A percentile compares a stretch with the other conserved stretches of the same genome.
Evolutionary conservation across 2,329 filamentous ascomycete genomes (phyloP).

Genomic region (Aureobasidium sp.): DNA sequence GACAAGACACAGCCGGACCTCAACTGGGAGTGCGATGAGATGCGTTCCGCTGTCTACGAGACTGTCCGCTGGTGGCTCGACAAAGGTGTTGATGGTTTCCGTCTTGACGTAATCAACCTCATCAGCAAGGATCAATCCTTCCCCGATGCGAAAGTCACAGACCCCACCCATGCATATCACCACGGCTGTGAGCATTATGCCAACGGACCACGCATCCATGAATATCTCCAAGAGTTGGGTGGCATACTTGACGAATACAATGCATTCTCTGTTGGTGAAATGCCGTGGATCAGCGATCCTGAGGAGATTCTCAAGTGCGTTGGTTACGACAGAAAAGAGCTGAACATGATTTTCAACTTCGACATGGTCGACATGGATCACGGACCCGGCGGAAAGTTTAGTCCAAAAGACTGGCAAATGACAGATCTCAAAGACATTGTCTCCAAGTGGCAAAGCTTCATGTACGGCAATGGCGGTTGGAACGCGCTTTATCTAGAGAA

Average conservation of each 20-base stretch:
- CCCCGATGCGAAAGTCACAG: constrained; percentile 13
- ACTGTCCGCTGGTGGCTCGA: constrained; percentile 62
- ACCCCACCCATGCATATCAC: constrained; percentile 4
- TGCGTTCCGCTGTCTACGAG: constrained; percentile 61
- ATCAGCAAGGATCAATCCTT: constrained; percentile 16
- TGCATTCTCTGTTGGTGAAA: constrained; percentile 44
- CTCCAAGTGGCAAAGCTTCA: constrained; percentile 51
- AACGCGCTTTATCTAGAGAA: constrained; percentile 57
- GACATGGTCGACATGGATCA: constrained; percentile 50
- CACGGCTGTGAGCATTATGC: constrained; percentile 10
- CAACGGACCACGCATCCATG: constrained; percentile 35
- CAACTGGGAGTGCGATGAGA: constrained; percentile 68
- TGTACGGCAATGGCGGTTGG: constrained; percentile 53
- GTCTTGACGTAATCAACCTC: constrained; percentile 19
- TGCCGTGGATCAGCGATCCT: constrained; percentile 40
- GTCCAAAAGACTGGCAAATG: constrained; percentile 38
- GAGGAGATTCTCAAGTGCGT: constrained; percentile 47
- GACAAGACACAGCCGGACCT: constrained; percentile 64
- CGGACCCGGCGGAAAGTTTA: constrained; percentile 37
- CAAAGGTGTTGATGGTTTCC: constrained; percentile 49
- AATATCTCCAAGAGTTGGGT: constrained; percentile 40
- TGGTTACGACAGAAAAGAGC: constrained; percentile 39
- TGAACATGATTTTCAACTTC: constrained; percentile 66
- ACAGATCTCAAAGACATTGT: constrained; percentile 47
- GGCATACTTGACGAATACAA: constrained; percentile 39